Base-by-base conservation (phyloP, 306 rosid genomes). In the Trifolium fragiferum region DNA sequence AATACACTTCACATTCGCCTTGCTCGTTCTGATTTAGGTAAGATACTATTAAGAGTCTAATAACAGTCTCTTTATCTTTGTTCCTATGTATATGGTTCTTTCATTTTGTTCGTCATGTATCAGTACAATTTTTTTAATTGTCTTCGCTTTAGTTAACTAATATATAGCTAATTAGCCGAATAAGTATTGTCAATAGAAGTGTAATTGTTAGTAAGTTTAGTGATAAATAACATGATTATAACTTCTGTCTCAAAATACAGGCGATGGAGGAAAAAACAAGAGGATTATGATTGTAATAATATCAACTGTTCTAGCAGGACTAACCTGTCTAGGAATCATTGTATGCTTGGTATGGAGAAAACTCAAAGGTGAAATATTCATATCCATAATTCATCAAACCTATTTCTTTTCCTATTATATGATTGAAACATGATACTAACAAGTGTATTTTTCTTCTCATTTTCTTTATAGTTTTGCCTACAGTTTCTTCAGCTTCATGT, bases 1-100 rank as follows among this genome's bases (percentile, higher is more conserved):
- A 78, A 77, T 43, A 80, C 75, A 10, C 23, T 93, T 19, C 11
- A 58, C 4, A 54, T 93, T 38, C 98, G 92, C 5, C 82, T 93
- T 14, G 93, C 98, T 16, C 58, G 70, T 73, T 82, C 87, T 67
- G 89, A 86, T n/a, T 81, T 86, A 80, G 80, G 87, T 86, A 71
- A 70, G 65, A 25, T 77, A 43, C 44, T 23, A 14, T 13, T 8
- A 20, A 53, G n/a, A 30, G 49, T 50, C 44, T 23, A n/a, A n/a
- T n/a, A n/a, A n/a, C n/a, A n/a, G 49, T 50, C 57, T 30, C 35
- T 57, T 70, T 47, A 33, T 53, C 15, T 37, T 73, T 63, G 19
- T 62, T 72, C 21, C 14, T 3, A 54, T 20, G 61, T 21, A 20
- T 10, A 20, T 11, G 38, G 18, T 23, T 43, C 41, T 41, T 8